phyloP scores from a whole-genome alignment of 169 alveolate genomes.

The Eimeria maxima region DNA sequence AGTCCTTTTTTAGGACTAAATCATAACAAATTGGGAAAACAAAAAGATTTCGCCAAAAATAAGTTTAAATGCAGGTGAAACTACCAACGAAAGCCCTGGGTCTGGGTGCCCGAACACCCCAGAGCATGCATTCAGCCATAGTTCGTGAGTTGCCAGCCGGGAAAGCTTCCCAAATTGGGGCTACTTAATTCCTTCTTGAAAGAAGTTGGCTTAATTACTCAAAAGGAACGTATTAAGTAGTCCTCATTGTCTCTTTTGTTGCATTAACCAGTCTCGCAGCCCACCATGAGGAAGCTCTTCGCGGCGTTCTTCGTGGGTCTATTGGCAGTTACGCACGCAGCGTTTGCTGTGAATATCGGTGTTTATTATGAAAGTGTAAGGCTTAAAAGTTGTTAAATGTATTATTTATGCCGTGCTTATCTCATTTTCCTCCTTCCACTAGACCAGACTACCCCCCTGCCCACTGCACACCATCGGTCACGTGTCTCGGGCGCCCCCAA shows the following conservation, averaged over 20 bases:
- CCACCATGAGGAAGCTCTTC: neutral
- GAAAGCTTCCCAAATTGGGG: neutral
- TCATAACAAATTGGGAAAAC: neutral
- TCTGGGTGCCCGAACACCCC: neutral
- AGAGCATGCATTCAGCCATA: conserved; percentile 15
- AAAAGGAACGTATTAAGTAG: neutral
- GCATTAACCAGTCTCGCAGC: neutral
- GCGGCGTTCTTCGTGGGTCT: neutral
- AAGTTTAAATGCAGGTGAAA: neutral
- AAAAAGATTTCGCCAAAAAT: neutral
- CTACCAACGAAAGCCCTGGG: neutral
- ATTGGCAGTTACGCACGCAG: neutral
- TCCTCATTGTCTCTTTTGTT: neutral
- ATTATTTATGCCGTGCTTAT: neutral
- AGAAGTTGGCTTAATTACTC: neutral
- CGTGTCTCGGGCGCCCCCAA: neutral
- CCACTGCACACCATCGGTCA: neutral
- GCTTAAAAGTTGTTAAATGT: neutral
- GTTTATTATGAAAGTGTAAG: conserved; percentile 48
- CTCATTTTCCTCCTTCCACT: neutral
- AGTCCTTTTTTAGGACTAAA: neutral
- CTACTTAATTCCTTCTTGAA: neutral
- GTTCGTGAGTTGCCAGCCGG: neutral
- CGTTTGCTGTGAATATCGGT: conserved; percentile 27
- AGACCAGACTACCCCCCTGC: neutral